Conservation (phyloP, 768 basidiomycete genomes). For the Russula emetica region DNA sequence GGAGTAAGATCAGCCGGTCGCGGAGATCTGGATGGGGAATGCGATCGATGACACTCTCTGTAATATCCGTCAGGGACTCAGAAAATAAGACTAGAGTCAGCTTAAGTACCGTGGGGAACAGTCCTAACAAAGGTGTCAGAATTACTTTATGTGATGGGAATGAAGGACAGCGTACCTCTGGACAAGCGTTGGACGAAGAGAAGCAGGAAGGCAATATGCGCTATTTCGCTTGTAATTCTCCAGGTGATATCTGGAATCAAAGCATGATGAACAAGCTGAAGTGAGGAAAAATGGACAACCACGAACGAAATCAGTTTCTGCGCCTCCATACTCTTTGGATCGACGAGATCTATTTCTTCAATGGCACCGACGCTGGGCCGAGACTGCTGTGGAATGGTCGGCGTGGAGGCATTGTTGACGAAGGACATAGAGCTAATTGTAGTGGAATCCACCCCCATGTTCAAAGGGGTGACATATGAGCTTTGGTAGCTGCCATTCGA, state of each 20-base stretch:
- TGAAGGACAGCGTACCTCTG: constrained; percentile 53
- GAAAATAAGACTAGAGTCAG: not conserved
- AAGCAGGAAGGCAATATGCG: constrained; percentile 82
- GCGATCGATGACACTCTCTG: constrained; percentile 88
- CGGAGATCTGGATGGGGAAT: constrained; percentile 86
- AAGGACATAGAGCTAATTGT: constrained; percentile 49
- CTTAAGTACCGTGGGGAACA: constrained; percentile 69
- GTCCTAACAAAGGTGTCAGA: constrained; percentile 41
- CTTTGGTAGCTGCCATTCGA: constrained; percentile 33
- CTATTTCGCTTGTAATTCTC: constrained; percentile 86
- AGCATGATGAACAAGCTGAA: constrained; percentile 12
- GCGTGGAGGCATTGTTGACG: constrained; percentile 31
- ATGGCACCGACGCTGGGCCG: constrained; percentile 28
- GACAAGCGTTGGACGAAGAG: constrained; percentile 80
- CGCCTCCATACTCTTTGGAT: constrained; percentile 73
- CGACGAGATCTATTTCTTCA: constrained; percentile 53
- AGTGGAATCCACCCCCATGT: constrained; percentile 50
- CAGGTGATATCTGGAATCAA: constrained; percentile 67
- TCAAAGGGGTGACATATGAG: constrained; percentile 54
- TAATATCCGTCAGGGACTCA: constrained; percentile 10
- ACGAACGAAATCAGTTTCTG: constrained; percentile 76
- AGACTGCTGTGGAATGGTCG: constrained; percentile 36
- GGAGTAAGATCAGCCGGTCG: constrained; percentile 83
- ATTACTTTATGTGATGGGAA: not conserved
- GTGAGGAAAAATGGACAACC: not conserved